Conservation (phyloP, 2,329 filamentous ascomycete species). For the Neospermospora avenae region DNA sequence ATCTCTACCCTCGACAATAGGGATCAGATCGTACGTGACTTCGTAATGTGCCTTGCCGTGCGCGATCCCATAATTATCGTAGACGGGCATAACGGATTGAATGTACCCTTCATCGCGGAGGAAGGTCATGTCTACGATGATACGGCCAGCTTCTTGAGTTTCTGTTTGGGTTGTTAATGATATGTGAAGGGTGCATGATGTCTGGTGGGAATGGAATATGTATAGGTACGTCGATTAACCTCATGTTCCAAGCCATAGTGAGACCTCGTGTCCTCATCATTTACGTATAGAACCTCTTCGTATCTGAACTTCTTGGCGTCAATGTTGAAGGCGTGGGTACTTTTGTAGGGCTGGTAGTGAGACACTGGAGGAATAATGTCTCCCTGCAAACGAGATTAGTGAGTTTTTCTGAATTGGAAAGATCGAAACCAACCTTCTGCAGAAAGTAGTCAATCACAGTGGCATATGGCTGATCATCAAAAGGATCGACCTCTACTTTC, state of each 20-base stretch:
- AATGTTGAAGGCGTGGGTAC: conserved; percentile 13
- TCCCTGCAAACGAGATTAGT: conserved; percentile 6
- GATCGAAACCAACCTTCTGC: conserved; percentile 12
- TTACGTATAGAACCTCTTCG: conserved; percentile 24
- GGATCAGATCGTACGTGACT: conserved; percentile 22
- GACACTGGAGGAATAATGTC: conserved; percentile 7
- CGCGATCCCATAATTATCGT: neutral
- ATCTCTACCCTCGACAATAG: conserved; percentile 21
- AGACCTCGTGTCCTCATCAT: conserved; percentile 14
- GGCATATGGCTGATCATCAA: conserved; percentile 16
- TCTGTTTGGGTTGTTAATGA: conserved; percentile 4
- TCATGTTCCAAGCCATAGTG: conserved; percentile 9
- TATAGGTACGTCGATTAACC: conserved; percentile 2
- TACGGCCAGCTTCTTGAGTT: conserved; percentile 17
- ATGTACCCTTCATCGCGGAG: conserved; percentile 17
- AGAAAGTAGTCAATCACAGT: conserved; percentile 23
- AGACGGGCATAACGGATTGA: neutral
- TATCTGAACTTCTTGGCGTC: conserved; percentile 14
- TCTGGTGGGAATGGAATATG: neutral
- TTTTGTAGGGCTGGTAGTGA: conserved; percentile 4
- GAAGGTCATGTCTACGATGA: conserved; percentile 23
- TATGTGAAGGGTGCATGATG: neutral
- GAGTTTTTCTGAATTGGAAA: neutral
- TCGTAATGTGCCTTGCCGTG: conserved; percentile 6
- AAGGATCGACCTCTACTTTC: conserved; percentile 6